A percentile compares a stretch with the other conserved stretches of the same genome.
These are phyloP conservation scores for Monilinia laxa DNA, from an alignment of 2,329 filamentous ascomycete genomes.

Conservation along the genomic window DNA sequence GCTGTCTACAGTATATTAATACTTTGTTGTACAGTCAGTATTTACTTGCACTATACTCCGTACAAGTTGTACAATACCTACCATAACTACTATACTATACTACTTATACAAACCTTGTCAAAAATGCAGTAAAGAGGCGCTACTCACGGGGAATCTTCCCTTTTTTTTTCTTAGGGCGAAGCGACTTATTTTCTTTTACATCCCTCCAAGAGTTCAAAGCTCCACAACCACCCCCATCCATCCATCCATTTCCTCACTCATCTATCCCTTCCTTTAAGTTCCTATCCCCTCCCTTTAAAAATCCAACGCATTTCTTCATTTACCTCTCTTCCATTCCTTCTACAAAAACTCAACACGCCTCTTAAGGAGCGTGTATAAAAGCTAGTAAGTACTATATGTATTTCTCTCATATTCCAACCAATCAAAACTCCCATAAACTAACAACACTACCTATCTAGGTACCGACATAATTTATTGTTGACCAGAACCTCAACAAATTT, in stretches of 20 bases:
- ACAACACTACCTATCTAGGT: neutral
- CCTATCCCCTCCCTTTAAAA: neutral
- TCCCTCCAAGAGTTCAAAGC: neutral
- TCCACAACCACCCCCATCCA: slow-evolving; percentile 2
- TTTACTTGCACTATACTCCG: too few species aligned
- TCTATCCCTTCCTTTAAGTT: neutral
- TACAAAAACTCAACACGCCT: slow-evolving; percentile 5
- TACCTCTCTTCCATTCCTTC: neutral
- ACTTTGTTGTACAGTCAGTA: too few species aligned
- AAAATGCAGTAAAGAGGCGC: neutral
- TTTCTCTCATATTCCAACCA: neutral
- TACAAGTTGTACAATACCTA: too few species aligned
- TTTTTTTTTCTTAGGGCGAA: neutral
- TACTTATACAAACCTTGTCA: too few species aligned
- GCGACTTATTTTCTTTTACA: neutral
- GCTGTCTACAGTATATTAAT: too few species aligned
- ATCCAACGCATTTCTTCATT: neutral
- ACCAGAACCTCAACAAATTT: slow-evolving; percentile 20
- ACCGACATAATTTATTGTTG: slow-evolving; percentile 13
- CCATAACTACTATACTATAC: too few species aligned
- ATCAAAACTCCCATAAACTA: neutral
- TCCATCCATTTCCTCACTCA: neutral
- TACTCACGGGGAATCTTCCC: neutral
- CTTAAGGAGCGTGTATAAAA: slow-evolving; percentile 14
- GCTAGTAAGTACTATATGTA: slow-evolving; percentile 5